Percentiles rank a stretch among this genome's conserved stretches.
phyloP scores from a whole-genome alignment of 2,329 filamentous ascomycete genomes.

The Colletotrichum gigasporum region DNA sequence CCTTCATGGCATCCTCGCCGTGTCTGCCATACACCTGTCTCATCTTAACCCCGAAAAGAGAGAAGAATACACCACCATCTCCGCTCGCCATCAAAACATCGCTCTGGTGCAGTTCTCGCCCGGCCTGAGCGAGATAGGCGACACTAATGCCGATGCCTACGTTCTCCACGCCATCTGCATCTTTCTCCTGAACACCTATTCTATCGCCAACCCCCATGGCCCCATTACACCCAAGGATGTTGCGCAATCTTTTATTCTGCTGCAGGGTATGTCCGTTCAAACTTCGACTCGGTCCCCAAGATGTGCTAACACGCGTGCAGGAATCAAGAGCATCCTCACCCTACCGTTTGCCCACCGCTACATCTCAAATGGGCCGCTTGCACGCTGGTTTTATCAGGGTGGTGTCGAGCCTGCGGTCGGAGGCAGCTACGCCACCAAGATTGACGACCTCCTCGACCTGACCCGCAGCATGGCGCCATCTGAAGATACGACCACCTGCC shows the following conservation, averaged over 20 bases:
- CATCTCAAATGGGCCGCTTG: slow-evolving; percentile 20
- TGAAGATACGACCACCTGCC: slow-evolving; percentile 24
- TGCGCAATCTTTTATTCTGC: slow-evolving; percentile 32
- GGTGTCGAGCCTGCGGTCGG: slow-evolving; percentile 10
- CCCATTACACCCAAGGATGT: slow-evolving; percentile 28
- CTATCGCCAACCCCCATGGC: slow-evolving; percentile 22
- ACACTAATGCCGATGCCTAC: slow-evolving; percentile 33
- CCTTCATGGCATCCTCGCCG: slow-evolving; percentile 34
- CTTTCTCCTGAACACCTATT: slow-evolving; percentile 34
- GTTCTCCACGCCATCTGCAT: slow-evolving; percentile 35
- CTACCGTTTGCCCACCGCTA: slow-evolving; percentile 18
- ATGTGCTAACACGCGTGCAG: neutral
- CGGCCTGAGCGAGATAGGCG: slow-evolving; percentile 28
- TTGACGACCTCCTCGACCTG: slow-evolving; percentile 24
- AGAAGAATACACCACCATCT: slow-evolving; percentile 28
- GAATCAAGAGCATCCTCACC: slow-evolving; percentile 31
- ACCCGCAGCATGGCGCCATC: slow-evolving; percentile 27
- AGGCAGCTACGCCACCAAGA: slow-evolving; percentile 17
- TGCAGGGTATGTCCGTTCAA: slow-evolving; percentile 25
- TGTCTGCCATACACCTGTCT: slow-evolving; percentile 32
- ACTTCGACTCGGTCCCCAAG: neutral
- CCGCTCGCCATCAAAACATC: slow-evolving; percentile 32
- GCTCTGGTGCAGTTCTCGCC: slow-evolving; percentile 31
- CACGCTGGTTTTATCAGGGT: slow-evolving; percentile 29
- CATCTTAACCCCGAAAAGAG: slow-evolving; percentile 28